Evolutionary conservation across 31 red algal species (phyloP).

Genomic region (Endocladia muricata): DNA sequence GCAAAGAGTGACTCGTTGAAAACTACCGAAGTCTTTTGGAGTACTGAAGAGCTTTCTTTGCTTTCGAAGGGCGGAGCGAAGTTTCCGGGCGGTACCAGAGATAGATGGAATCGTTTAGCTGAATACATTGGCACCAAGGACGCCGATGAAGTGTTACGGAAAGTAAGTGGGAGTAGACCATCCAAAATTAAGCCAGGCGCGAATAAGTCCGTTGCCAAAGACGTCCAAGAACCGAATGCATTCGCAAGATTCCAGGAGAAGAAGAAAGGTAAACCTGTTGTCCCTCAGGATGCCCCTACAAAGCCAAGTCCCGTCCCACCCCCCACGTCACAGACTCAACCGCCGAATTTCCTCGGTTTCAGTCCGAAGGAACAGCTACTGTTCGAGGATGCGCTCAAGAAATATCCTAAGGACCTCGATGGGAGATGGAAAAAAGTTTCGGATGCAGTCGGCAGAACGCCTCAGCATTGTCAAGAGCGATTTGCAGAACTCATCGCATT

Average conservation of each 20-base stretch:
- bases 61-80: constrained; percentile 74
- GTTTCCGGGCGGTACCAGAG: constrained; percentile 75
- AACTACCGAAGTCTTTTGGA: constrained; percentile 40
- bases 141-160: constrained; percentile 52
- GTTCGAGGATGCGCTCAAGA: constrained; percentile 70
- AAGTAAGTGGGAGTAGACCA: constrained; percentile 47
- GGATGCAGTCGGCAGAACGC: constrained; percentile 37
- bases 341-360: constrained; percentile 62
- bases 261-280: constrained; percentile 49
- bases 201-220: not conserved
- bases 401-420: constrained; percentile 21
- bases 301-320: not conserved
- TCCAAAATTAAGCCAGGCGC: constrained; percentile 30
- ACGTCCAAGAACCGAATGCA: not conserved
- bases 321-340: constrained; percentile 13
- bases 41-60: constrained; percentile 50
- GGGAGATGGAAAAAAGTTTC: constrained; percentile 54
- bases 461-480: constrained; percentile 61
- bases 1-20: not conserved
- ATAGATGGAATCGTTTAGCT: constrained; percentile 67
- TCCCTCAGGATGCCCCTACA: constrained; percentile 9
- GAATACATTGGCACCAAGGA: constrained; percentile 55
- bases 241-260: constrained; percentile 64
- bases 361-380: constrained; percentile 72
- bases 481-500: constrained; percentile 66